Conservation (phyloP, 2,329 filamentous ascomycete species). For the Niveomyces coronatus region DNA sequence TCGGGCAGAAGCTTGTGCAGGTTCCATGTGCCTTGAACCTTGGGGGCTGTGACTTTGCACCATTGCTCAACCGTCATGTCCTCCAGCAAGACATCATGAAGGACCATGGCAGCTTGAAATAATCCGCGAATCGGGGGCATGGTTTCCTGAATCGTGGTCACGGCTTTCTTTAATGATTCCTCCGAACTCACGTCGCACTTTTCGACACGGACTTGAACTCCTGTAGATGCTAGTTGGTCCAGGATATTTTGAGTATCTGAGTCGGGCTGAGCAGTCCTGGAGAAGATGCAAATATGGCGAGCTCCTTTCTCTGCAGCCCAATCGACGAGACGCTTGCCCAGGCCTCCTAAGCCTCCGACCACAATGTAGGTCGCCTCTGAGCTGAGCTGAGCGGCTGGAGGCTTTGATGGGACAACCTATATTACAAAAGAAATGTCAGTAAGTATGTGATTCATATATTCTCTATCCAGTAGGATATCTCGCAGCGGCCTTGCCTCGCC, state of each 20-base stretch:
- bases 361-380: constrained; percentile 16
- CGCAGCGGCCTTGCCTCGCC: not conserved
- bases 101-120: constrained; percentile 27
- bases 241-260: not conserved
- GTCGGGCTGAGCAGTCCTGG: constrained; percentile 9
- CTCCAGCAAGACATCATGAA: constrained; percentile 1
- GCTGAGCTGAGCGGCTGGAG: not conserved
- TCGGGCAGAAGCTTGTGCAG: constrained; percentile 16
- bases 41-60: constrained; percentile 16
- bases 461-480: not conserved
- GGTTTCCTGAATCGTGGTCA: constrained; percentile 12
- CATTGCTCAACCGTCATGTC: constrained; percentile 25
- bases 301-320: constrained; percentile 19
- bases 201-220: constrained; percentile 15
- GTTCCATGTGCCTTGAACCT: constrained; percentile 24
- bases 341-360: constrained; percentile 19
- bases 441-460: not conserved
- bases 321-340: constrained; percentile 16
- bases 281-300: constrained; percentile 16
- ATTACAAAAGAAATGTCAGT: not conserved
- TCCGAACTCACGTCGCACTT: constrained; percentile 16
- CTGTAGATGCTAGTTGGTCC: not conserved
- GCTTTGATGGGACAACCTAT: not conserved
- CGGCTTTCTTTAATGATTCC: constrained; percentile 10
- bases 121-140: constrained; percentile 23